phyloP scores from a whole-genome alignment of 192 early-diverging fungal species.

The Nowakowskiella sp. region DNA sequence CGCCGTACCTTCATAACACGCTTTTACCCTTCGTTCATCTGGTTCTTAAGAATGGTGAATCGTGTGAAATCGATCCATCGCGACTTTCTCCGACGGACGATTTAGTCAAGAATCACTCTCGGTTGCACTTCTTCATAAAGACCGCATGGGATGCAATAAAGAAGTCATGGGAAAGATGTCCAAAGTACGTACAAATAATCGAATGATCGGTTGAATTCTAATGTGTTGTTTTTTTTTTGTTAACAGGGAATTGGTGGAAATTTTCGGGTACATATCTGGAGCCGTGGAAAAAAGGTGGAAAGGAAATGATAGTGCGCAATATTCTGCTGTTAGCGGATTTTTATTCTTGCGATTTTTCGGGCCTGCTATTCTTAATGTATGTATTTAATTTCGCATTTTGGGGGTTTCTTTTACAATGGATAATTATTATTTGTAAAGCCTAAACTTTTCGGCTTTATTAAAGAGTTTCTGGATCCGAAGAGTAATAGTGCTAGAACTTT shows the following conservation, averaged over 20 bases:
- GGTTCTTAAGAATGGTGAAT: too few relatives aligned
- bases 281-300: too few relatives aligned
- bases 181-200: too few relatives aligned
- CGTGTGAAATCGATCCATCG: too few relatives aligned
- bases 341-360: constrained; percentile 53
- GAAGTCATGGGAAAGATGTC: constrained; percentile 22
- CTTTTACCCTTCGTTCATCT: too few relatives aligned
- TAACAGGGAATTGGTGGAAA: constrained; percentile 15
- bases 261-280: too few relatives aligned
- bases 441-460: not conserved
- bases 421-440: too few relatives aligned
- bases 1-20: constrained; percentile 42
- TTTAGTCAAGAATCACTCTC: constrained; percentile 18
- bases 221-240: constrained; percentile 11
- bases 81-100: too few relatives aligned
- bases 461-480: not conserved
- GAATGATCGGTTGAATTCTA: too few relatives aligned
- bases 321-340: constrained; percentile 46
- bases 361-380: constrained; percentile 38
- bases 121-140: constrained; percentile 17
- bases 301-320: too few relatives aligned
- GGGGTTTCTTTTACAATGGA: not conserved
- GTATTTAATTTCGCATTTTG: not conserved
- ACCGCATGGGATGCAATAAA: constrained; percentile 34
- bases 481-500: constrained; percentile 22